phyloP scores from a whole-genome alignment of 371 early-diverging fungal species.

The Chytridiales sp. region DNA sequence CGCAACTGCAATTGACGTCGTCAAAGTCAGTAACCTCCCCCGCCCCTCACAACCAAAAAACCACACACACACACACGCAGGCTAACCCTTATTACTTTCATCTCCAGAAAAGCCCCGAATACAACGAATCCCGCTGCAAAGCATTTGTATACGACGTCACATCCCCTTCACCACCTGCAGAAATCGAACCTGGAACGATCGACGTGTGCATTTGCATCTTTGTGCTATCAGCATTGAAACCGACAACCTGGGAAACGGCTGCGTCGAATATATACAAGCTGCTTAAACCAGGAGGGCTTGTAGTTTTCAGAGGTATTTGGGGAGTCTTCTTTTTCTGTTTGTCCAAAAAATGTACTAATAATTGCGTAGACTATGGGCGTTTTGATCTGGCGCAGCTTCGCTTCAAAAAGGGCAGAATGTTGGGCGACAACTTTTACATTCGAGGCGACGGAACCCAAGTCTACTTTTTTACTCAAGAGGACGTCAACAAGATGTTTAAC shows the following conservation, averaged over 20 bases:
- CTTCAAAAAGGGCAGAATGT: constrained; percentile 64
- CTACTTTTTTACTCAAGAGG: constrained; percentile 65
- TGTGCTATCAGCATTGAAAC: constrained; percentile 68
- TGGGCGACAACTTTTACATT: constrained; percentile 72
- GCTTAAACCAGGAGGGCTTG: constrained; percentile 55
- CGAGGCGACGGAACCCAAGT: constrained; percentile 78
- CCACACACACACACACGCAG: too few relatives aligned
- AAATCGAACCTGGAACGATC: constrained; percentile 42
- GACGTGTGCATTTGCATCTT: constrained; percentile 66
- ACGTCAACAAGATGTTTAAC: constrained; percentile 39
- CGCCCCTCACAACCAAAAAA: background rate
- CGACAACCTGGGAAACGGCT: constrained; percentile 43
- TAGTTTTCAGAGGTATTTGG: constrained; percentile 44
- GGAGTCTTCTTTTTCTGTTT: background rate
- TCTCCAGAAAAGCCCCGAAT: constrained; percentile 37
- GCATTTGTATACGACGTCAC: constrained; percentile 57
- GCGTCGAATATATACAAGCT: constrained; percentile 43
- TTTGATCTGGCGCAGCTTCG: constrained; percentile 79
- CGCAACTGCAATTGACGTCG: constrained; percentile 59
- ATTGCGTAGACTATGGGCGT: constrained; percentile 51
- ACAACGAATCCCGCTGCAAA: constrained; percentile 41
- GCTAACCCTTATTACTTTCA: too few relatives aligned
- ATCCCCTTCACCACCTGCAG: constrained; percentile 31
- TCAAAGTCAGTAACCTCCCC: constrained; percentile 38
- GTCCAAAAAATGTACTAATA: background rate